Evolutionary conservation across 73 alveolate genomes (phyloP).

Genomic region (Halteria grandinella): DNA sequence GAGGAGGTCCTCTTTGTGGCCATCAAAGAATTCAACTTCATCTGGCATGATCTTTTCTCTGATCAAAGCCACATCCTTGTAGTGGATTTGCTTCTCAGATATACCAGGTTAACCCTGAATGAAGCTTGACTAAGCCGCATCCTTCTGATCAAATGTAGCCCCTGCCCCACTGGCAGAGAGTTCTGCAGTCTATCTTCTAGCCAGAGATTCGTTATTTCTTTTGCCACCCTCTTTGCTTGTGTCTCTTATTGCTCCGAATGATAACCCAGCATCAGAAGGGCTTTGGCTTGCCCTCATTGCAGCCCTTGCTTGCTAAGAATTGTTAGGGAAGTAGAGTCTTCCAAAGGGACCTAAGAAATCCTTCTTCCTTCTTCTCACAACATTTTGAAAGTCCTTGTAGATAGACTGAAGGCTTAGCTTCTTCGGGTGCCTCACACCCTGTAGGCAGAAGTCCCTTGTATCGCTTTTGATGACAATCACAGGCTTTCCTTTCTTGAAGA

Average conservation of each 20-base stretch:
- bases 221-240: not conserved
- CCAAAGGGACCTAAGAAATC: constrained; percentile 43
- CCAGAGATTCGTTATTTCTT: not conserved
- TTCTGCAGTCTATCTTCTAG: not conserved
- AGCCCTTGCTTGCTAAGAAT: too few species aligned
- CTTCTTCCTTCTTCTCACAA: constrained; percentile 58
- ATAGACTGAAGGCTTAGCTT: constrained; percentile 54
- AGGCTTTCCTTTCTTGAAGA: constrained; percentile 65
- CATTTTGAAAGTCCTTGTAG: constrained; percentile 46
- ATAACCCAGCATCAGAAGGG: not conserved
- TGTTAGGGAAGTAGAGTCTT: not conserved
- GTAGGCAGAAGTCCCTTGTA: constrained; percentile 55
- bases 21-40: not conserved
- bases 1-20: not conserved
- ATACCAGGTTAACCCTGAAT: not conserved
- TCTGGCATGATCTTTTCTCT: constrained; percentile 3
- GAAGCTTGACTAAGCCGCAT: not conserved
- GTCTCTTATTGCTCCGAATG: not conserved
- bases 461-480: constrained; percentile 53
- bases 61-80: constrained; percentile 63
- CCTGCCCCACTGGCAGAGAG: not conserved
- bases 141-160: not conserved
- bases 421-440: constrained; percentile 32
- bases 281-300: not conserved
- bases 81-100: constrained; percentile 52